Conservation (phyloP, 495 filamentous ascomycete species). For the Entonaema liquescens region DNA sequence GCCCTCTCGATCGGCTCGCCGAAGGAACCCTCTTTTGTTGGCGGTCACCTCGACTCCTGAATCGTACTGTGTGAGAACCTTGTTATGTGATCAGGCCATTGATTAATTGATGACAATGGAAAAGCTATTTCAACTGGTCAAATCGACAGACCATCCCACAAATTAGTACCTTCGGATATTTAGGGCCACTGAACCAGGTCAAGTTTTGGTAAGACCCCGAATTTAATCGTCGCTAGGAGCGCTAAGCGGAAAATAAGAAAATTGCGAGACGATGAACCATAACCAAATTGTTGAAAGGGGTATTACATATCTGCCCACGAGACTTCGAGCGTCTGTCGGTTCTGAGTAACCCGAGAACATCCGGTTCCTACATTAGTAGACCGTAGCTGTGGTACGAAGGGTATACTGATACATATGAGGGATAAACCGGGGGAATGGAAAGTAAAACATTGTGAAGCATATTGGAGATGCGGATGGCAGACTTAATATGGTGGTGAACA, state of each 20-base stretch:
- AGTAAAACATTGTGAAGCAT: background rate
- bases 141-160: slow-evolving; percentile 37
- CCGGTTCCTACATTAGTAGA: slow-evolving; percentile 10
- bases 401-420: background rate
- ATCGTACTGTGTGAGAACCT: slow-evolving; percentile 40
- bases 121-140: slow-evolving; percentile 32
- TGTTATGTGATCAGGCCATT: slow-evolving; percentile 40
- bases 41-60: slow-evolving; percentile 26
- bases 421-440: background rate
- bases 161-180: slow-evolving; percentile 42
- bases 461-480: slow-evolving; percentile 16
- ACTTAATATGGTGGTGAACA: slow-evolving; percentile 2
- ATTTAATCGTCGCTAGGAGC: slow-evolving; percentile 41
- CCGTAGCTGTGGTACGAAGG: background rate
- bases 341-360: slow-evolving; percentile 20
- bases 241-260: slow-evolving; percentile 35
- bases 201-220: slow-evolving; percentile 28
- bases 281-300: slow-evolving; percentile 14
- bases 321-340: slow-evolving; percentile 7
- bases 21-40: slow-evolving; percentile 27
- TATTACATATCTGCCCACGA: slow-evolving; percentile 18
- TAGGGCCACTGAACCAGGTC: slow-evolving; percentile 35
- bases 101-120: slow-evolving; percentile 36
- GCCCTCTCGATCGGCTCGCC: slow-evolving; percentile 36
- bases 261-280: slow-evolving; percentile 15